Evolutionary conservation across 2,329 filamentous ascomycete genomes (phyloP).

Genomic region (Thielaviopsis populi): DNA sequence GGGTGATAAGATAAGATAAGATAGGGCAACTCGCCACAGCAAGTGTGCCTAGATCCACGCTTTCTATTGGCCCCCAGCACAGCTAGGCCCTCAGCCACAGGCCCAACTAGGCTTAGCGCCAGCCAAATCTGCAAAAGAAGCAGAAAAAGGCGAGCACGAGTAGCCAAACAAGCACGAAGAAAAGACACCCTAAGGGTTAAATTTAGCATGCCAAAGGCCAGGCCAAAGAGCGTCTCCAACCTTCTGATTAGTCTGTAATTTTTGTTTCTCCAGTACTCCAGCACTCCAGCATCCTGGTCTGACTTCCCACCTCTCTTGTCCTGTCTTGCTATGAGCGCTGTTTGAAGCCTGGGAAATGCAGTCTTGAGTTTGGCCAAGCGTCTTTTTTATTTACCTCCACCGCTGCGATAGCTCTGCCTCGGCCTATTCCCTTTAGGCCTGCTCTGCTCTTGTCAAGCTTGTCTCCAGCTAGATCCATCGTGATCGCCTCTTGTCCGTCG

Average conservation of each 20-base stretch:
- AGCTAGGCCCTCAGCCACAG: not conserved
- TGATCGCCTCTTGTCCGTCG: too few species aligned
- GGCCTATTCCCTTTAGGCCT: not conserved
- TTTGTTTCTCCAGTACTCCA: not conserved
- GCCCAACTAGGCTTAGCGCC: constrained; percentile 1
- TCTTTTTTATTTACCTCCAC: not conserved
- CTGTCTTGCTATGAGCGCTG: not conserved
- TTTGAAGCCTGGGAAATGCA: not conserved
- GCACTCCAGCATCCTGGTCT: not conserved
- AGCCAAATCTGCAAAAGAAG: constrained; percentile 6
- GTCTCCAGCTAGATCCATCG: too few species aligned
- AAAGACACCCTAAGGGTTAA: not conserved
- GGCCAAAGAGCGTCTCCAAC: not conserved
- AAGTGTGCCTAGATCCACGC: too few species aligned
- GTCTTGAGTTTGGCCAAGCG: not conserved
- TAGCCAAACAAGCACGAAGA: not conserved
- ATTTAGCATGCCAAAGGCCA: not conserved
- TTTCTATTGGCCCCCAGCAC: not conserved
- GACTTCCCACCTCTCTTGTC: not conserved
- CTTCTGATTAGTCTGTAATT: not conserved
- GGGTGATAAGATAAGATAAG: not conserved
- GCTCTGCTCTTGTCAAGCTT: too few species aligned
- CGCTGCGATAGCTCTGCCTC: not conserved
- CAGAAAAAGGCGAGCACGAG: not conserved
- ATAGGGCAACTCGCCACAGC: not conserved